Conservation (phyloP, 2,329 filamentous ascomycete species). For the Talaromyces sp. region DNA sequence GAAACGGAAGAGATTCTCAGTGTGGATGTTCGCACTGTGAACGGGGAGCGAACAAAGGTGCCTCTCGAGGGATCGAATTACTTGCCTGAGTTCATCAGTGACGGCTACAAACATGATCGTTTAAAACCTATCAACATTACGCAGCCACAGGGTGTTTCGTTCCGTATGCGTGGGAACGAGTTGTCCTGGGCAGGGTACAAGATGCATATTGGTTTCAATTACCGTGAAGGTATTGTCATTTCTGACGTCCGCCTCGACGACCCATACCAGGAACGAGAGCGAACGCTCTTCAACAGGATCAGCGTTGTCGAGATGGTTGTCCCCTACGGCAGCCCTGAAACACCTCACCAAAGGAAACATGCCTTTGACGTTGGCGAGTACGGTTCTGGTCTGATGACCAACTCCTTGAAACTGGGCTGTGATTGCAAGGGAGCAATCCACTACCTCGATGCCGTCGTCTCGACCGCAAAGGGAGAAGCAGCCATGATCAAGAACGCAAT, state of each 20-base stretch:
- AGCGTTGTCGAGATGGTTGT: conserved; percentile 93
- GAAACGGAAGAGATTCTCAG: conserved; percentile 72
- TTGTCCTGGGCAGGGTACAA: conserved; percentile 92
- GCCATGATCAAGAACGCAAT: conserved; percentile 87
- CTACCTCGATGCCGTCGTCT: conserved; percentile 83
- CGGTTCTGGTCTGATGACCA: conserved; percentile 46
- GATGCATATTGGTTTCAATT: conserved; percentile 91
- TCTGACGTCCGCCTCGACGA: conserved; percentile 75
- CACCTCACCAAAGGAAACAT: conserved; percentile 45
- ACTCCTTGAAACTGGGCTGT: conserved; percentile 42
- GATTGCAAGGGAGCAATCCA: conserved; percentile 83
- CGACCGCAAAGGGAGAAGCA: conserved; percentile 66
- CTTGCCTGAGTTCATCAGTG: conserved; percentile 65
- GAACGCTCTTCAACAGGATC: conserved; percentile 66
- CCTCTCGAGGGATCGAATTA: conserved; percentile 47
- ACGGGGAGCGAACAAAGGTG: conserved; percentile 67
- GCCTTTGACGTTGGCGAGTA: conserved; percentile 46
- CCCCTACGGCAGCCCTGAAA: conserved; percentile 55
- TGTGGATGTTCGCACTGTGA: conserved; percentile 74
- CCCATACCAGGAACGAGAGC: conserved; percentile 55
- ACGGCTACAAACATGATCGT: conserved; percentile 67
- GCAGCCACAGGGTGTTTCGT: conserved; percentile 83
- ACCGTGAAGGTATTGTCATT: conserved; percentile 82
- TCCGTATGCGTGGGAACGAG: conserved; percentile 66
- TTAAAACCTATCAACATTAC: conserved; percentile 84